Evolutionary conservation across 1,139 yeast species (phyloP).

Genomic region (Lizanozyma gosingica): DNA sequence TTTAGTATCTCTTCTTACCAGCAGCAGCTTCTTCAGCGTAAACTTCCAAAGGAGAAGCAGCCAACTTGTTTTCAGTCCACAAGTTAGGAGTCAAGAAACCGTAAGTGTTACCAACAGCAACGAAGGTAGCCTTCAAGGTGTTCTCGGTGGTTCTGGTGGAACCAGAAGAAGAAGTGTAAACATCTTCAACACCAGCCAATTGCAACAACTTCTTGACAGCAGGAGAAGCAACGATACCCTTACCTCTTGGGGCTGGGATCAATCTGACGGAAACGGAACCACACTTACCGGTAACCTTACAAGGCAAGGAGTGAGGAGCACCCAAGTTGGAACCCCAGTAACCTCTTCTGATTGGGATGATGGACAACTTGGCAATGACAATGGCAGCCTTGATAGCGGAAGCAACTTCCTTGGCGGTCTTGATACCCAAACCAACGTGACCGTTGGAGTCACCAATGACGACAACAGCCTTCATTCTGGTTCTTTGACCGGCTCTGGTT

Average conservation of each 20-base stretch:
- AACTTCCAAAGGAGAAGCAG: constrained; percentile 89
- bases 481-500: constrained; percentile 99
- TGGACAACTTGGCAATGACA: constrained; percentile 96
- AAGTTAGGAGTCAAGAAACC: constrained; percentile 99
- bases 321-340: constrained; percentile 99
- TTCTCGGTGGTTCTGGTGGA: constrained; percentile 99
- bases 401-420: constrained; percentile 99
- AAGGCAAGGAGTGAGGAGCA: constrained; percentile 97
- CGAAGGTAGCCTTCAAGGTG: constrained; percentile 99
- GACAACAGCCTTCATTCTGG: constrained; percentile 99
- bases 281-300: constrained; percentile 99
- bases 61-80: constrained; percentile 83
- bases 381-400: constrained; percentile 99
- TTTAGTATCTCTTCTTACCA: constrained; percentile 65
- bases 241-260: constrained; percentile 99
- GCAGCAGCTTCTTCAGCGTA: constrained; percentile 79
- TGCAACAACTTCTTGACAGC: constrained; percentile 98
- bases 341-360: constrained; percentile 99
- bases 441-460: constrained; percentile 99
- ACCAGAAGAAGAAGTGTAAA: constrained; percentile 97
- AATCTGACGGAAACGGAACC: constrained; percentile 98
- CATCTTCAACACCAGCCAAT: constrained; percentile 99
- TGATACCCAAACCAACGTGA: constrained; percentile 99
- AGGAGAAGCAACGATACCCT: constrained; percentile 99
- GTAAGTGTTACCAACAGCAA: constrained; percentile 99